Percentiles rank a stretch among this genome's conserved stretches.
phyloP scores from a whole-genome alignment of 75 land plant genomes.

The Cupressus sempervirens region DNA sequence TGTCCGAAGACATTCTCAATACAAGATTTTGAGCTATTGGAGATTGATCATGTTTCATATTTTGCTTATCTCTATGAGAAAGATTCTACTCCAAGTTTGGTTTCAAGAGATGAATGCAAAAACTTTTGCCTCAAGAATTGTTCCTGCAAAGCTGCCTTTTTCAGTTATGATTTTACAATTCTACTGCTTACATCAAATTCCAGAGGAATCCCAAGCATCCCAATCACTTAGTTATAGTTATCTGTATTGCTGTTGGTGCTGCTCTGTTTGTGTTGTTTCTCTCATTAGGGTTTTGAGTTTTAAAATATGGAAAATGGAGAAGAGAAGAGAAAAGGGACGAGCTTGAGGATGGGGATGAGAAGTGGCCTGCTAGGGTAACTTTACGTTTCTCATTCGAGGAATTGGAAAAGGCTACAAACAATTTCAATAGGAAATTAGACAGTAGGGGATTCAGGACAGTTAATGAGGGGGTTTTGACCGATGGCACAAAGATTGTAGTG shows the following conservation, averaged over 20 bases:
- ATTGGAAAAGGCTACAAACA: not conserved
- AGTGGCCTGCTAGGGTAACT: not conserved
- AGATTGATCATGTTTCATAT: conserved; percentile 14
- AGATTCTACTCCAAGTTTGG: not conserved
- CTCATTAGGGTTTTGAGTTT: not conserved
- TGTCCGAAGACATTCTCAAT: not conserved
- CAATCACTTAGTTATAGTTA: not conserved
- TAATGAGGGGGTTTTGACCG: not conserved
- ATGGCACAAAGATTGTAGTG: not conserved
- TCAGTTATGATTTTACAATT: conserved; percentile 16
- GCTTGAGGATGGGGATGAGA: not conserved
- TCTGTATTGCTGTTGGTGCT: not conserved
- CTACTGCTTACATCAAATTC: conserved; percentile 25
- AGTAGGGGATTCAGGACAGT: conserved; percentile 19
- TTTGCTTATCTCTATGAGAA: conserved; percentile 9
- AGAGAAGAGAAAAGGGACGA: not conserved
- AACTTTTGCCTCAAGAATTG: conserved; percentile 30
- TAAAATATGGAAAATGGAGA: not conserved
- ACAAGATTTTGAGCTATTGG: not conserved
- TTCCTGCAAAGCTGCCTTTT: conserved; percentile 39
- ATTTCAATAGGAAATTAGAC: conserved; percentile 19
- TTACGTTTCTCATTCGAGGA: not conserved
- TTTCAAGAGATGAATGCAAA: conserved; percentile 24
- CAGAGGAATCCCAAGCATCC: not conserved
- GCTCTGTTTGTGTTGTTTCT: not conserved